Evolutionary conservation across 331 rosid species (phyloP).

Genomic region (Erythrophleum ivorense): DNA sequence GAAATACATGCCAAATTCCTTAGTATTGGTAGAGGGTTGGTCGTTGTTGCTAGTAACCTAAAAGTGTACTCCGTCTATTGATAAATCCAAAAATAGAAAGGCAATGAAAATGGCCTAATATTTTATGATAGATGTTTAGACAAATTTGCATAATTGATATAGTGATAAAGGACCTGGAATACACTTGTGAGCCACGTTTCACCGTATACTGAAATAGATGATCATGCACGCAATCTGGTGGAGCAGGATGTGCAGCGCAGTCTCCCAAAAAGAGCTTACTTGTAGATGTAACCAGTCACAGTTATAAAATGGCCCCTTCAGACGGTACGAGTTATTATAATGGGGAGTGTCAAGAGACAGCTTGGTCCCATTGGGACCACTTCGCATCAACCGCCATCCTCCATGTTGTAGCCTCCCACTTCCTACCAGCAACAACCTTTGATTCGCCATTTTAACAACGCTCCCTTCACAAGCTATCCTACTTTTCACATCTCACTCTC

Average conservation of each 20-base stretch:
- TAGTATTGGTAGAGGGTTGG: neutral
- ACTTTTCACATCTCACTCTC: neutral
- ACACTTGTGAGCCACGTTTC: neutral
- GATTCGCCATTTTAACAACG: neutral
- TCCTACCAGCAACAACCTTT: neutral
- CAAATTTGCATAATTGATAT: neutral
- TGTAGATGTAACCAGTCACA: neutral
- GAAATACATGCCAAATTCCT: no score
- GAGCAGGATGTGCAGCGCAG: neutral
- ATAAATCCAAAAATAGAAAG: neutral
- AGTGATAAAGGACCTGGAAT: neutral
- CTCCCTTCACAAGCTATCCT: constrained; percentile 17
- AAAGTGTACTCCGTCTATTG: neutral
- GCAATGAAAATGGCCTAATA: no score
- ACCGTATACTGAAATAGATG: neutral
- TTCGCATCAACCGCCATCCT: neutral
- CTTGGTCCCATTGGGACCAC: neutral
- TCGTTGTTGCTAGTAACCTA: neutral
- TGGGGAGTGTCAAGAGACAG: neutral
- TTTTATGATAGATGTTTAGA: neutral
- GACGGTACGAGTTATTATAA: neutral
- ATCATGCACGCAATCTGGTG: neutral
- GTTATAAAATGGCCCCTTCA: neutral
- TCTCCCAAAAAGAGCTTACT: neutral
- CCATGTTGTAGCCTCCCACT: neutral